Percentiles rank a stretch among this genome's conserved stretches.
phyloP scores from a whole-genome alignment of 768 basidiomycete genomes.

The Trametes coccinea region DNA sequence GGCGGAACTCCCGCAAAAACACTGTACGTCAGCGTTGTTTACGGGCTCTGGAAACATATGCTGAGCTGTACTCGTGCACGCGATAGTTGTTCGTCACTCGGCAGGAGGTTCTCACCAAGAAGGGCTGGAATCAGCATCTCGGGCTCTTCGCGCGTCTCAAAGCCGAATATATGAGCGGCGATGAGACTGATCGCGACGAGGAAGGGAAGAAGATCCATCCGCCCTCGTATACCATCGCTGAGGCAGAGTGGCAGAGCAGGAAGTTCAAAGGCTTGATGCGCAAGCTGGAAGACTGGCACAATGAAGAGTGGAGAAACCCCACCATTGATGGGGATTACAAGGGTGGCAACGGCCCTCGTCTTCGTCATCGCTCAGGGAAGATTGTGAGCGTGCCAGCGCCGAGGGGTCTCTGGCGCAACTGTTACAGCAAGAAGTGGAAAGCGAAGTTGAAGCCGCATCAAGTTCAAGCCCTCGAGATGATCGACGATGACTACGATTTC shows the following conservation, averaged over 20 bases:
- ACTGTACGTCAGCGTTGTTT: too few relatives aligned
- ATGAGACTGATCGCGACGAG: slow-evolving; percentile 1
- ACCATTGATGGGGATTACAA: not conserved
- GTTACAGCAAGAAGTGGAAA: not conserved
- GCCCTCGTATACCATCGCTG: not conserved
- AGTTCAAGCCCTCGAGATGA: not conserved
- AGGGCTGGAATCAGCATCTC: not conserved
- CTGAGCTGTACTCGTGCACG: too few relatives aligned
- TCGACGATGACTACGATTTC: slow-evolving; percentile 8
- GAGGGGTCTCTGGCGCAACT: slow-evolving; percentile 10
- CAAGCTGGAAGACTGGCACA: not conserved
- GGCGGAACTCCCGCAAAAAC: not conserved
- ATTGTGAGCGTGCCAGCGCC: not conserved
- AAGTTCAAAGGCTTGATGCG: not conserved
- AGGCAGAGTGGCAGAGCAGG: not conserved
- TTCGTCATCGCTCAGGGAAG: not conserved
- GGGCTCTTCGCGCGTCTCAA: not conserved
- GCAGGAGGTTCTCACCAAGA: not conserved
- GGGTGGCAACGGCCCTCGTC: not conserved
- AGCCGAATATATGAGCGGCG: slow-evolving; percentile 1
- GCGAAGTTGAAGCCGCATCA: not conserved
- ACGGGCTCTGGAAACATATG: too few relatives aligned
- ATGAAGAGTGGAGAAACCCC: not conserved
- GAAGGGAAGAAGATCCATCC: not conserved
- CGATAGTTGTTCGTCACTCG: not conserved